phyloP scores from a whole-genome alignment of 129 eudicot species.

The Centella asiatica region DNA sequence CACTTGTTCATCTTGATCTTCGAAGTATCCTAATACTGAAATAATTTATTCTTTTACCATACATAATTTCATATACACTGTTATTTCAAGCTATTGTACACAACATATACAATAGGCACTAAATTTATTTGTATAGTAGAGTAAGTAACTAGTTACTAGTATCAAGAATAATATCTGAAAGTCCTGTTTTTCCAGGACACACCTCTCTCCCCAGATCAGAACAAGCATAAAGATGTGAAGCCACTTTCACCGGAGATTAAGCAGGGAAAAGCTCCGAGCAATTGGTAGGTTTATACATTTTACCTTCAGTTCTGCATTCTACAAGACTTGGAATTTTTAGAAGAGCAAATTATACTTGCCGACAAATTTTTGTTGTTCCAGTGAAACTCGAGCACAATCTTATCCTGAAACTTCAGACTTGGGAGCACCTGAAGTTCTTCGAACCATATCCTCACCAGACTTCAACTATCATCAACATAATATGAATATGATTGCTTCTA shows the following conservation, averaged over 20 bases:
- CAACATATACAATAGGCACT: no score
- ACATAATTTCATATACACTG: no score
- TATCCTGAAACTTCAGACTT: conserved; percentile 28
- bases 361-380: conserved; percentile 4
- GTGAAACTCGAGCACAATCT: conserved; percentile 32
- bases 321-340: not conserved
- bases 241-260: conserved; percentile 28
- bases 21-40: not conserved
- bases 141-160: not conserved
- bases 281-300: conserved; percentile 28
- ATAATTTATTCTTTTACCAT: not conserved
- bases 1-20: not conserved
- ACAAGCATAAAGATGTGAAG: conserved; percentile 19
- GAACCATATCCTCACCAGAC: conserved; percentile 26
- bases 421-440: conserved; percentile 26
- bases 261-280: conserved; percentile 29
- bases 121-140: no score
- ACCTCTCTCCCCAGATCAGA: conserved; percentile 21
- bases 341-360: not conserved
- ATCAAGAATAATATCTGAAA: not conserved
- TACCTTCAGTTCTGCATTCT: not conserved
- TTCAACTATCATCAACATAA: conserved; percentile 10
- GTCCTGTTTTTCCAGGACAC: conserved; percentile 32
- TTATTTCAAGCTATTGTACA: no score
- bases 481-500: conserved; percentile 6